Percentiles rank a stretch among this genome's conserved stretches.
These are phyloP conservation scores for Magnusiomyces sp. DNA, from an alignment of 1,139 yeast genomes.

Conservation along the genomic window DNA sequence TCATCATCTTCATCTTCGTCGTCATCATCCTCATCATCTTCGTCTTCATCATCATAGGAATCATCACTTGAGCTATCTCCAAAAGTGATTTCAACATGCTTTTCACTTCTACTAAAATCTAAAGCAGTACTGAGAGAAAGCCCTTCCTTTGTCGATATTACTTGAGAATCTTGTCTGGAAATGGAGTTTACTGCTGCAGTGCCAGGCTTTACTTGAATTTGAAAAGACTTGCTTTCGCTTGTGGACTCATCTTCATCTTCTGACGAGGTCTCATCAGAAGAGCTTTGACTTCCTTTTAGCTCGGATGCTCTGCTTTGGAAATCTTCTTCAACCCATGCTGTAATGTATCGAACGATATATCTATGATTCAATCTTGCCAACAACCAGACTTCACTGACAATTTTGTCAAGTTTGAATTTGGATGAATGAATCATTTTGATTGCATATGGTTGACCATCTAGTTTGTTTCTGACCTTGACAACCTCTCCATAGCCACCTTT, in stretches of 20 bases:
- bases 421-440: conserved; percentile 83
- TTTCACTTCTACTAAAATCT: conserved; percentile 16
- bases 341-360: conserved; percentile 89
- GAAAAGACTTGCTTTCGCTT: conserved; percentile 1
- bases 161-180: no score
- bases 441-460: conserved; percentile 94
- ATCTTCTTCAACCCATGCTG: conserved; percentile 91
- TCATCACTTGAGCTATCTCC: conserved; percentile 22
- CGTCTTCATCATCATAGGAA: conserved; percentile 12
- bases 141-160: not conserved
- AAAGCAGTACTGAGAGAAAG: conserved; percentile 3
- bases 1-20: not conserved
- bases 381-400: conserved; percentile 83
- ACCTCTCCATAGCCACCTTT: conserved; percentile 97
- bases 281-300: conserved; percentile 27
- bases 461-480: conserved; percentile 82
- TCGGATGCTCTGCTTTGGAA: conserved; percentile 20
- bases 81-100: conserved; percentile 25
- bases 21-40: not conserved
- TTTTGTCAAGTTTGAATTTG: conserved; percentile 67
- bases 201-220: no score
- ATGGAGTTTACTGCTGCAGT: no score
- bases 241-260: conserved; percentile 18
- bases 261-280: conserved; percentile 16
- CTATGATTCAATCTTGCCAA: conserved; percentile 90